Base-by-base conservation (phyloP, 2,329 filamentous ascomycete species). In the Aspergillus ruber region DNA sequence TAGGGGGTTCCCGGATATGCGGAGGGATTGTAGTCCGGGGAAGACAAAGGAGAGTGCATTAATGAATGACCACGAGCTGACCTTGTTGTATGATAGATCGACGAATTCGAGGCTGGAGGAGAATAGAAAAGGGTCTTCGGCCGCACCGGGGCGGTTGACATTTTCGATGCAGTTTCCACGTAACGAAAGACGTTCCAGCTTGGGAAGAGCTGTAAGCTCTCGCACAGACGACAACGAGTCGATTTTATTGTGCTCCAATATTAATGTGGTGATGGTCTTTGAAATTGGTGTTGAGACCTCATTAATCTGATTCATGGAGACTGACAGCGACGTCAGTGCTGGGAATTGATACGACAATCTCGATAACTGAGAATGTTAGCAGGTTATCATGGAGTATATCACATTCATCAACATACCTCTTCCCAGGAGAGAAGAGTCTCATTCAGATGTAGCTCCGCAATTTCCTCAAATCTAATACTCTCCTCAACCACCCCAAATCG, bases 1-100 rank as follows among this genome's bases (percentile, higher is more conserved):
- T 18, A 97, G 77, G 4, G 91, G 90, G 56, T 97, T 97, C 62
- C 90, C 84, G 4, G 88, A 83, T 51, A 95, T 81, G 13, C 90
- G 86, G 35, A 98, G 79, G 29, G 82, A 83, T 10, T 73, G 76
- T 6, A 97, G 74, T 3, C 83, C 81, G 0, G 93, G 91, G 55
- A 95, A 88, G 49, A 81, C 72, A 10, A 65, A 59, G 2, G 80
- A 71, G 1, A 98, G 76, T 4, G 74, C 64, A 58, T 95, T 83
- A 54, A 95, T 75, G 63, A 94, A 88, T 25, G 67, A 61, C 88
- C 90, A 96, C 15, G 77, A 76, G 13, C 74, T 64, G 25, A 91
- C 76, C 13, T 75, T 68, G 67, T 91, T 91, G 65, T 84, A 83
- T 1, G 86, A 89, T 15, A 91, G 64, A 62, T 90, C 87, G 13